Conservation (phyloP, 148 eudicot genomes). For the Oxyria digyna region DNA sequence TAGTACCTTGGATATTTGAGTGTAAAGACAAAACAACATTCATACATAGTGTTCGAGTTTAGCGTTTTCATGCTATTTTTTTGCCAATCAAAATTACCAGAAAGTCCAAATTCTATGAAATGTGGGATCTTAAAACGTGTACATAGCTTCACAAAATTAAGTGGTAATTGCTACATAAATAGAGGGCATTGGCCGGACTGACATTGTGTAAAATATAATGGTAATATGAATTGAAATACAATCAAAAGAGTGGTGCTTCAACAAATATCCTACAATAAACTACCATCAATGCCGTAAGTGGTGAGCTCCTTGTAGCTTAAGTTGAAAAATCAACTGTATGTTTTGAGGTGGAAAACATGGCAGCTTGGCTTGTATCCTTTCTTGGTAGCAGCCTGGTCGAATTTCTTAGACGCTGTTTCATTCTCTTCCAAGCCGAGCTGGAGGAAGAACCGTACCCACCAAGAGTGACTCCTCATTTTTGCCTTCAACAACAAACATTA, state of each 20-base stretch:
- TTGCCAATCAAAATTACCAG: background rate
- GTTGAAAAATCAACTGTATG: slow-evolving; percentile 16
- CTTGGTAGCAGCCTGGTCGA: slow-evolving; percentile 73
- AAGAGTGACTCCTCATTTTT: slow-evolving; percentile 73
- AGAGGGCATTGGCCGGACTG: background rate
- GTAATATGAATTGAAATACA: background rate
- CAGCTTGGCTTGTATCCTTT: slow-evolving; percentile 45
- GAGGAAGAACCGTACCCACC: slow-evolving; percentile 79
- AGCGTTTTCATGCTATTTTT: too few relatives aligned
- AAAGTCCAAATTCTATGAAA: background rate
- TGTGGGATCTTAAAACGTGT: background rate
- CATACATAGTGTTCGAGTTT: background rate
- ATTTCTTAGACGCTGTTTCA: slow-evolving; percentile 71
- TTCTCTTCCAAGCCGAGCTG: slow-evolving; percentile 73
- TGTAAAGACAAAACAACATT: background rate
- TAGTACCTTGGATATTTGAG: slow-evolving; percentile 7
- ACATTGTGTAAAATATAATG: background rate
- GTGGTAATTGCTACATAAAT: slow-evolving; percentile 4
- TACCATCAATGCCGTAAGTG: background rate
- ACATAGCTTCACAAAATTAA: slow-evolving; percentile 1
- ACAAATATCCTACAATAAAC: slow-evolving; percentile 1
- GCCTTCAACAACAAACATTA: slow-evolving; percentile 34
- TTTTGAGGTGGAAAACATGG: slow-evolving; percentile 90
- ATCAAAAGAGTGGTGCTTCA: background rate
- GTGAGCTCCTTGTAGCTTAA: background rate